A percentile compares a stretch with the other conserved stretches of the same genome.
Evolutionary conservation across 345 rosid species (phyloP).

Genomic region (Moricandia moricandioides): DNA sequence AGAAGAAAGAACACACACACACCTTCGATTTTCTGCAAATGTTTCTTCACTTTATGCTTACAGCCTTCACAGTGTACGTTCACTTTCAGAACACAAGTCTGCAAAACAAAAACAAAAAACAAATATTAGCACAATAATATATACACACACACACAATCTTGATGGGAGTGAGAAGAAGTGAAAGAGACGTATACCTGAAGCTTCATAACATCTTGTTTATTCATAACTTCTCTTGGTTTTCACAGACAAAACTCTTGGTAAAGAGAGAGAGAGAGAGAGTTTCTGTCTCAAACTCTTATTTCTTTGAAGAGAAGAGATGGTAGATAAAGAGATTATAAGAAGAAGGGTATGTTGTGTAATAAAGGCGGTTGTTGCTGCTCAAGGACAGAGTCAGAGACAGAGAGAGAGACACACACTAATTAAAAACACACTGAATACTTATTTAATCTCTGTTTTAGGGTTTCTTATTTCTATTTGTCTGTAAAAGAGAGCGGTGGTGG

Average conservation of each 20-base stretch:
- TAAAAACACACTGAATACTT: conserved; percentile 36
- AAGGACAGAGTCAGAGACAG: conserved; percentile 12
- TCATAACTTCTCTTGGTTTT: conserved; percentile 43
- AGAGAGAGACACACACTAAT: conserved; percentile 4
- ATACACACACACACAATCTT: not conserved
- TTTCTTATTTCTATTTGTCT: conserved; percentile 2
- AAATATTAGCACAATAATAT: not conserved
- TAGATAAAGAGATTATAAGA: not conserved
- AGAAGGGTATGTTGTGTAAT: conserved; percentile 25
- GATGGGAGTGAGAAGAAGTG: not conserved
- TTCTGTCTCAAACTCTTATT: not conserved
- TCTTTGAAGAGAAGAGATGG: conserved; percentile 13
- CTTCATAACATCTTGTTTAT: conserved; percentile 71
- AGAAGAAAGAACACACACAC: conserved; percentile 38
- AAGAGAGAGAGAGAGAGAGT: conserved; percentile 6
- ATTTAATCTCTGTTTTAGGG: conserved; percentile 36
- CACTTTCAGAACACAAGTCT: conserved; percentile 84
- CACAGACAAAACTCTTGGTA: not conserved
- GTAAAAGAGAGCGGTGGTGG: conserved; percentile 39
- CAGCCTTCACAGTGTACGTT: conserved; percentile 97
- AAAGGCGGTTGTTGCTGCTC: conserved; percentile 37
- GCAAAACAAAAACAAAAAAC: conserved; percentile 32
- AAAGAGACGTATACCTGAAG: conserved; percentile 55
- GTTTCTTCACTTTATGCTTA: conserved; percentile 73
- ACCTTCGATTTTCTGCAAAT: conserved; percentile 81